phyloP scores from a whole-genome alignment of 1,284 basidiomycete genomes.

The Moesziomyces globuligerus region DNA sequence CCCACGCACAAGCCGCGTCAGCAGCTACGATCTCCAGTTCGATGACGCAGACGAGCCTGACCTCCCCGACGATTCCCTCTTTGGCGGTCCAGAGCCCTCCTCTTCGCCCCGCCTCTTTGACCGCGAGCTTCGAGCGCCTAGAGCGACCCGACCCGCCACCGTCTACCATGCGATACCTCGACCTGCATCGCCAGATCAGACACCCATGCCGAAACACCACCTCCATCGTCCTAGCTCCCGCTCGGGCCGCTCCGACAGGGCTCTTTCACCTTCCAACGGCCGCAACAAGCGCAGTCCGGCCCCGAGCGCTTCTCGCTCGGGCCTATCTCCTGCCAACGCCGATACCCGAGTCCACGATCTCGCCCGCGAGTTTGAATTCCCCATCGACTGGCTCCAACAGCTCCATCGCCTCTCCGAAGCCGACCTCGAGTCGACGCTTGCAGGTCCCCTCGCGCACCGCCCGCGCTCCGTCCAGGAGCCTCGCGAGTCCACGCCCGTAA shows the following conservation, averaged over 20 bases:
- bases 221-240: slow-evolving; percentile 20
- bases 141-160: slow-evolving; percentile 7
- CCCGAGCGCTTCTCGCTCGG: slow-evolving; percentile 11
- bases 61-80: slow-evolving; percentile 32
- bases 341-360: slow-evolving; percentile 18
- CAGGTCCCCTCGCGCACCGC: slow-evolving; percentile 40
- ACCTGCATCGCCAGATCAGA: slow-evolving; percentile 36
- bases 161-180: not conserved
- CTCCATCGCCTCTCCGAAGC: slow-evolving; percentile 26
- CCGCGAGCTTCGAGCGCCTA: slow-evolving; percentile 13
- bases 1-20: slow-evolving; percentile 42
- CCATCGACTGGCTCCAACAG: slow-evolving; percentile 35
- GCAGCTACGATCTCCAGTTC: slow-evolving; percentile 47
- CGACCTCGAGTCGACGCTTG: slow-evolving; percentile 29
- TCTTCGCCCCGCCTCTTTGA: slow-evolving; percentile 30
- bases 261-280: slow-evolving; percentile 20
- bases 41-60: slow-evolving; percentile 44
- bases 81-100: slow-evolving; percentile 20
- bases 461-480: slow-evolving; percentile 18
- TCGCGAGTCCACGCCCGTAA: slow-evolving; percentile 41
- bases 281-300: slow-evolving; percentile 21
- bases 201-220: slow-evolving; percentile 41
- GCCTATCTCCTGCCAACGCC: not conserved
- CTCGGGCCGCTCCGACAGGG: slow-evolving; percentile 22
- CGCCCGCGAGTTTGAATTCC: slow-evolving; percentile 34